Evolutionary conservation across 495 filamentous ascomycete genomes (phyloP), one percentile per base, ranked within the genome.

Genomic region (Neurospora terricola): DNA sequence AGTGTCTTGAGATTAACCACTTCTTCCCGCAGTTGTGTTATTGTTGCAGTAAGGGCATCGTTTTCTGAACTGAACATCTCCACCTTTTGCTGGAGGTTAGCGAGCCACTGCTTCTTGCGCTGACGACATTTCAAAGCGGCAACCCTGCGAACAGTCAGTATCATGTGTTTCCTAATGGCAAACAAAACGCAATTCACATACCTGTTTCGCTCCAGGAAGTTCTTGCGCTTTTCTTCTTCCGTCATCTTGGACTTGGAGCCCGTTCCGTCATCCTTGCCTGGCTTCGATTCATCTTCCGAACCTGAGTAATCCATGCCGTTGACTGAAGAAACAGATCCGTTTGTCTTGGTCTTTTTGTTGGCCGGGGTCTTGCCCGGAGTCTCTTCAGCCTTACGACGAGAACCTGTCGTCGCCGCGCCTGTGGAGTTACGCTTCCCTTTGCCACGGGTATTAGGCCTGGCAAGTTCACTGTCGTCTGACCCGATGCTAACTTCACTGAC

Each of bases 71-170:
- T 93, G 78, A 92, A 98, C 59, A 97, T 83, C 78, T 99, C 96
- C 38, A 98, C 96, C 81, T 99, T 99, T 30, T 88, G 88, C 81
- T 99, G 96, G 3, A 99, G 87, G 79, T 97, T 99, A 18, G 93
- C 92, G 62, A 99, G 89, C 96, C 96, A 99, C 80, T 98, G 96
- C 85, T 99, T 99, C 86, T 99, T 99, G 7, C 96, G 90, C 81
- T 99, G 96, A 72, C 96, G 91, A 84, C 96, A 99, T 81, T 99
- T 99, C 70, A 99, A 85, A 34, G 96, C 96, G 43, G 96, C 96
- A 75, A 99, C 93, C 80, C 96, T 98, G 75, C 10, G 72, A 69
- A 69, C 66, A 14, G 73, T 84, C 69, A 85, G 81, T 66, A 75
- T 76, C 3, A 21, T 18, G 18, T 10, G 14, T 36, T 18, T 12